A percentile compares a stretch with the other conserved stretches of the same genome.
phyloP scores from a whole-genome alignment of 768 basidiomycete genomes.

The Lyophyllum decastes region DNA sequence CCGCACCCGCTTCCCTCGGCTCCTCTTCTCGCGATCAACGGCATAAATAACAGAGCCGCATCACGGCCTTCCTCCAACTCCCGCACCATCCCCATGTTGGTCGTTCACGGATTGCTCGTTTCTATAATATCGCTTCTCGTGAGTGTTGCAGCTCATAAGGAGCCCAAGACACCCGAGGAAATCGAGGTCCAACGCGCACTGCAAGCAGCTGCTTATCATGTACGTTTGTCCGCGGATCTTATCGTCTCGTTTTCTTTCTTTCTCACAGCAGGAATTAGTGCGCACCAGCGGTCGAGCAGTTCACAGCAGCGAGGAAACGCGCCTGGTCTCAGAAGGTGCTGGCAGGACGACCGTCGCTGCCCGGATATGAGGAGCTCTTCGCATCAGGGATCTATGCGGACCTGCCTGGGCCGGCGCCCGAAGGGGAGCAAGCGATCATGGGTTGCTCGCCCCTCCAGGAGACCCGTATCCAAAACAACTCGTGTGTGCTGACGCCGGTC shows the following conservation, averaged over 20 bases:
- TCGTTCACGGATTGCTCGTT: conserved; percentile 9
- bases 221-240: conserved; percentile 23
- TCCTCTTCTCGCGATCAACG: neutral
- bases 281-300: conserved; percentile 52
- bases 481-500: conserved; percentile 54
- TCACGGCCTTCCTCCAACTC: neutral
- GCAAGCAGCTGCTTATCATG: conserved; percentile 55
- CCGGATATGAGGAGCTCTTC: conserved; percentile 46
- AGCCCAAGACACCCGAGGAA: conserved; percentile 45
- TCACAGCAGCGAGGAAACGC: conserved; percentile 49
- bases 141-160: conserved; percentile 38
- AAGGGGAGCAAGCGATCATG: conserved; percentile 36
- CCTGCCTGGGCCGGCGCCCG: conserved; percentile 16
- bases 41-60: neutral
- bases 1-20: conserved; percentile 18
- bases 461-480: conserved; percentile 53
- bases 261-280: conserved; percentile 34
- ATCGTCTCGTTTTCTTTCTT: neutral
- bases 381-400: conserved; percentile 36
- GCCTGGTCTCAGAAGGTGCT: conserved; percentile 47
- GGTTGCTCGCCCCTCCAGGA: conserved; percentile 48
- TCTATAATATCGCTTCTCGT: conserved; percentile 22
- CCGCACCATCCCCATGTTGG: conserved; percentile 1
- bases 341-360: conserved; percentile 37
- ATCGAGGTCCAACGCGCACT: conserved; percentile 48